Evolutionary conservation across 2,329 filamentous ascomycete genomes (phyloP).

Genomic region (Penicillium sp.): DNA sequence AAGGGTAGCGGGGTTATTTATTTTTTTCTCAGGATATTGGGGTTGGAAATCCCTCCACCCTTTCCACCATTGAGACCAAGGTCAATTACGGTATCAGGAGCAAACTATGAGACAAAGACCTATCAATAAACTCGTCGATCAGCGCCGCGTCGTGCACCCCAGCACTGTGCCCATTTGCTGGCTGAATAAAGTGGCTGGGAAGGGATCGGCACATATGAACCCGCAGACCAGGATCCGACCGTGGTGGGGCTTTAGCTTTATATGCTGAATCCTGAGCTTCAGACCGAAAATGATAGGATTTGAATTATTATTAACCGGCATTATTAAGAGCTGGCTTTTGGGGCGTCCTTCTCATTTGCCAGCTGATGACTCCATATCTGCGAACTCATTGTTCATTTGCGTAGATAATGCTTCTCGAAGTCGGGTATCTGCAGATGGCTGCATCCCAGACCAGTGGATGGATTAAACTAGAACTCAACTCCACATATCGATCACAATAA

Average conservation of each 20-base stretch:
- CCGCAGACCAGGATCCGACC: constrained; percentile 16
- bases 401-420: background rate
- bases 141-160: constrained; percentile 16
- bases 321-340: constrained; percentile 4
- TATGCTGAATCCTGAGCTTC: constrained; percentile 20
- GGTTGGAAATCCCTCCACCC: background rate
- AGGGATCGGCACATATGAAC: constrained; percentile 20
- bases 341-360: constrained; percentile 12
- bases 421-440: constrained; percentile 12
- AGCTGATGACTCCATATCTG: constrained; percentile 15
- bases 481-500: constrained; percentile 4
- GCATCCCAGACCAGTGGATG: constrained; percentile 20
- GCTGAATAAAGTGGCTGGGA: constrained; percentile 24
- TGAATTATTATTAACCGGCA: constrained; percentile 14
- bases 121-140: constrained; percentile 13
- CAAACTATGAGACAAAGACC: constrained; percentile 19
- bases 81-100: constrained; percentile 18
- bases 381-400: constrained; percentile 7
- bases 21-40: constrained; percentile 7
- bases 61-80: constrained; percentile 21
- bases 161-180: constrained; percentile 17
- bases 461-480: constrained; percentile 12
- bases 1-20: constrained; percentile 4
- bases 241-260: constrained; percentile 19
- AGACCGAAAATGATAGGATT: constrained; percentile 19